Base-by-base conservation (phyloP, 2,329 filamentous ascomycete species). In the Chaetomiaceae sp. region DNA sequence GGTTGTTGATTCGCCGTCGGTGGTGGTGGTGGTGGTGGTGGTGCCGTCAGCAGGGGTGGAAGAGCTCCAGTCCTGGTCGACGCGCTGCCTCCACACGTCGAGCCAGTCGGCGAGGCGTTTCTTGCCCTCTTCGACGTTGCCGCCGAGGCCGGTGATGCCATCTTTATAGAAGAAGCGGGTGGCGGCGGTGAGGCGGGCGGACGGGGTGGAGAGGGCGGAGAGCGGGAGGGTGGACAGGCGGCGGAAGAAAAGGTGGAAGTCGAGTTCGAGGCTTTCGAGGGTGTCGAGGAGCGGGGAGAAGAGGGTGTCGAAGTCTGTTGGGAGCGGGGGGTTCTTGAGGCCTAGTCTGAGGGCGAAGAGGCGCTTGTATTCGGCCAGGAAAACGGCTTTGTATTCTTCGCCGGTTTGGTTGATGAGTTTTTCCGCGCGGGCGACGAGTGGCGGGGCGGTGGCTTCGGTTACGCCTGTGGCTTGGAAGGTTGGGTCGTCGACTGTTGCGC, bases 231-330 rank as follows among this genome's bases (percentile, higher is more conserved):
- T 69, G 46, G 85, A 86, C 0, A 99, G 74, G 8, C 85, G 80
- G 34, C 95, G 81, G 77, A 97, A 97, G 66, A 95, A 93, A 62
- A 95, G 87, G 64, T 95, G 89, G 68, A 96, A 99, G 66, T 99
- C 93, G 2, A 99, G 72, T 63, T 95, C 87, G 16, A 91, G 72
- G 1, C 79, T 79, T 65, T 96, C 87, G 69, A 99, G 76, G 0
- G 81, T 83, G 65, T 96, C 89, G 0, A 99, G 76, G 10, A 89
- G 70, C 49, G 89, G 82, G n/a, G 86, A 90, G 65, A 92, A 93
- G 3, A 97, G 70, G 0, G 78, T 71, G 19, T 95, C 79, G 60
- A 96, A 95, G 66, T 96, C 92, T 0, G 74, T 74, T 4, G 87
- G 80, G 55, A 85, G 82, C 60, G 79, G 76, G 0, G 73, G 78